Conservation (phyloP, 2,329 filamentous ascomycete species). For the Aspergillus tubingensis region DNA sequence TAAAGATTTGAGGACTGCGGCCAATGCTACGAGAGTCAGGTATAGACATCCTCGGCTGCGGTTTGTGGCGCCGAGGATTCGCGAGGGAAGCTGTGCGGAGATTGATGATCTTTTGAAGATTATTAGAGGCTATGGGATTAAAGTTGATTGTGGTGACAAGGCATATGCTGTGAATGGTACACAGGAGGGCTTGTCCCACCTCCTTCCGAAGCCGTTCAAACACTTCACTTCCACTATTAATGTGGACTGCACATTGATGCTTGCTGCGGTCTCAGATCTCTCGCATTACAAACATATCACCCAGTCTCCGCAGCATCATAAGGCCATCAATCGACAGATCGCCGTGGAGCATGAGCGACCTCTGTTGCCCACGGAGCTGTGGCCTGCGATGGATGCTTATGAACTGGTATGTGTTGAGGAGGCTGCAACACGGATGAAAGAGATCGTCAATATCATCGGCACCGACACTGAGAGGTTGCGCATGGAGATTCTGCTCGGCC, state of each 20-base stretch:
- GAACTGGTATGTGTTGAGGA: slow-evolving; percentile 66
- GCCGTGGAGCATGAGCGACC: slow-evolving; percentile 64
- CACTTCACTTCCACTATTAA: slow-evolving; percentile 48
- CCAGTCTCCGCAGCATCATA: slow-evolving; percentile 57
- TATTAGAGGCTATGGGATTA: slow-evolving; percentile 55
- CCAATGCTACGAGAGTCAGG: slow-evolving; percentile 57
- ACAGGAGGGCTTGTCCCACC: slow-evolving; percentile 28
- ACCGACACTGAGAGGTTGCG: slow-evolving; percentile 62
- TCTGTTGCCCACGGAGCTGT: slow-evolving; percentile 62
- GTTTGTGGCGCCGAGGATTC: slow-evolving; percentile 63
- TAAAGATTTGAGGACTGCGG: slow-evolving; percentile 59
- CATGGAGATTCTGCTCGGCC: slow-evolving; percentile 60
- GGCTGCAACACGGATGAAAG: slow-evolving; percentile 66
- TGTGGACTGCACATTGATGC: slow-evolving; percentile 63
- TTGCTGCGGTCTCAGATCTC: slow-evolving; percentile 73
- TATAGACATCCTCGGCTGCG: slow-evolving; percentile 62
- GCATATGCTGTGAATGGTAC: slow-evolving; percentile 16
- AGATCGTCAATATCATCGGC: slow-evolving; percentile 66
- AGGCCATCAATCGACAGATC: slow-evolving; percentile 65
- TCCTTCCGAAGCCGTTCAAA: slow-evolving; percentile 45
- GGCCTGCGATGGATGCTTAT: slow-evolving; percentile 60
- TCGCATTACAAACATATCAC: slow-evolving; percentile 56
- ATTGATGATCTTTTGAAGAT: slow-evolving; percentile 59
- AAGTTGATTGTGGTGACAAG: slow-evolving; percentile 39
- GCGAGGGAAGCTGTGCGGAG: slow-evolving; percentile 51